phyloP scores from a whole-genome alignment of 345 rosid genomes.

The Linum trigynum region DNA sequence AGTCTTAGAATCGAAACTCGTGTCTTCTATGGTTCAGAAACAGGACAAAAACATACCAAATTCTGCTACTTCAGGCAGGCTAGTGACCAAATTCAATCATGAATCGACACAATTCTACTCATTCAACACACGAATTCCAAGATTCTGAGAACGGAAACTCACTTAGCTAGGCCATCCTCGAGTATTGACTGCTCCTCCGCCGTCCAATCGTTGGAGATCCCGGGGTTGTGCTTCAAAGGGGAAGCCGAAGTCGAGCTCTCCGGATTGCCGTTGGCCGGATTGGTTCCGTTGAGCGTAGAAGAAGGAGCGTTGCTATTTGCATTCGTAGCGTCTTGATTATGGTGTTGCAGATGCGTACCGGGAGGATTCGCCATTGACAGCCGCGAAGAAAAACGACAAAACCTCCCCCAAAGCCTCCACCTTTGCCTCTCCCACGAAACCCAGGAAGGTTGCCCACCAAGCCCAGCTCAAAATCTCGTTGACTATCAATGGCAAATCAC shows the following conservation, averaged over 20 bases:
- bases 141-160: background rate
- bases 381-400: background rate
- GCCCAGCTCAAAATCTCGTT: no score
- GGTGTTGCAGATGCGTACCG: background rate
- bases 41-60: no score
- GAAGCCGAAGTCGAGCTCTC: conserved; percentile 37
- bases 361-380: background rate
- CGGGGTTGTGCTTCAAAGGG: conserved; percentile 56
- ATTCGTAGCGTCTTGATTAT: background rate
- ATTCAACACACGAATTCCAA: background rate
- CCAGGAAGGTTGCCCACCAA: background rate
- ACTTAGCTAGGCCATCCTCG: conserved; percentile 66
- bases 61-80: no score
- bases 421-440: background rate
- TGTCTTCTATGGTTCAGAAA: no score
- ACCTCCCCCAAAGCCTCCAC: background rate
- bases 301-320: background rate
- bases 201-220: conserved; percentile 58
- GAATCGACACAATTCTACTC: background rate
- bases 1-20: no score
- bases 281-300: background rate
- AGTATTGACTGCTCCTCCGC: conserved; percentile 57
- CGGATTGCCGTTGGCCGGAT: background rate
- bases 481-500: no score
- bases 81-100: no score